These are phyloP conservation scores for Pseudocercospora vitis DNA, from an alignment of 2,329 filamentous ascomycete species.

Conservation along the genomic window DNA sequence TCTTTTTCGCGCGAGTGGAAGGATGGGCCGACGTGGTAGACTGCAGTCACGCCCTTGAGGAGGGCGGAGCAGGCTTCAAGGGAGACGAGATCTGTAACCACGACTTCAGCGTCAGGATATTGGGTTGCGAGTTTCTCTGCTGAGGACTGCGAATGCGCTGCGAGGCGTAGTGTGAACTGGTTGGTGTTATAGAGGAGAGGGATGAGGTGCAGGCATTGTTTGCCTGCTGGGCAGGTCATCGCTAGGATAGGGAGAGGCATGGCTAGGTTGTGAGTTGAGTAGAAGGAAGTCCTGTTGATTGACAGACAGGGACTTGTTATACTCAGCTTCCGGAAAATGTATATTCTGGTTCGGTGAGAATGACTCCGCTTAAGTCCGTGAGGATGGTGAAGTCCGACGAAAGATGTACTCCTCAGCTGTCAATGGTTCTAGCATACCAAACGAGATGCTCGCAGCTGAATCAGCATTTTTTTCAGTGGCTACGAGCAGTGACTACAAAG, in stretches of 20 bases:
- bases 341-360: too few species aligned
- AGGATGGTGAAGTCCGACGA: too few species aligned
- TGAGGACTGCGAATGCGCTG: constrained; percentile 34
- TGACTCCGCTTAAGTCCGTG: too few species aligned
- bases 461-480: too few species aligned
- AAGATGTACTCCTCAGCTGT: too few species aligned
- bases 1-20: constrained; percentile 40
- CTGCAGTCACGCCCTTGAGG: constrained; percentile 34
- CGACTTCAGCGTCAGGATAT: constrained; percentile 39
- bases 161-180: constrained; percentile 37
- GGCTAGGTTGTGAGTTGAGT: not conserved
- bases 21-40: constrained; percentile 40
- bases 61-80: constrained; percentile 30
- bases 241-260: constrained; percentile 12
- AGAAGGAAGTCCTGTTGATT: not conserved
- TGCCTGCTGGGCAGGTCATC: constrained; percentile 42
- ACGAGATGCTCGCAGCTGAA: too few species aligned
- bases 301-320: too few species aligned
- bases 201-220: constrained; percentile 40
- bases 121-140: constrained; percentile 28
- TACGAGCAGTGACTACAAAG: too few species aligned
- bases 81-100: constrained; percentile 33
- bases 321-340: too few species aligned
- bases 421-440: too few species aligned
- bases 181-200: constrained; percentile 37